These are phyloP conservation scores for Podaxis sp. DNA, from an alignment of 768 basidiomycete genomes.

Conservation along the genomic window DNA sequence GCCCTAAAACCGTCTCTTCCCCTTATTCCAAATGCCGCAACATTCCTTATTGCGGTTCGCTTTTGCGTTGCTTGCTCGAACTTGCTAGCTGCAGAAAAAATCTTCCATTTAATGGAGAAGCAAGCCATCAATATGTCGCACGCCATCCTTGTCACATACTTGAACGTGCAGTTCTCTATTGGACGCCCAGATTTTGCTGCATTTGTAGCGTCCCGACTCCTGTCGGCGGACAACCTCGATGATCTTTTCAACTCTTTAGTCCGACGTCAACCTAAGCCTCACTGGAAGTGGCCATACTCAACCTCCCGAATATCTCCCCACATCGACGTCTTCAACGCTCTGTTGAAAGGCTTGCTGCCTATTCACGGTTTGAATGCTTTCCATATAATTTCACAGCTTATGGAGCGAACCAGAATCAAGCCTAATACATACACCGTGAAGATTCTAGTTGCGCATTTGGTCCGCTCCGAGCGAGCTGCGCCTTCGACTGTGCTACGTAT, in stretches of 20 bases:
- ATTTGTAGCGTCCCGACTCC: neutral
- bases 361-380: conserved; percentile 50
- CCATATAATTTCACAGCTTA: conserved; percentile 48
- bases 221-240: neutral
- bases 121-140: conserved; percentile 45
- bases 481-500: conserved; percentile 49
- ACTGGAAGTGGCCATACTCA: conserved; percentile 21
- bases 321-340: conserved; percentile 58
- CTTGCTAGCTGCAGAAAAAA: conserved; percentile 41
- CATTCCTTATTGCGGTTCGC: conserved; percentile 65
- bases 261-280: conserved; percentile 10
- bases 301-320: conserved; percentile 34
- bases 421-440: conserved; percentile 57
- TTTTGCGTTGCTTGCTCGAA: conserved; percentile 46
- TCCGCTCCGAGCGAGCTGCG: conserved; percentile 38
- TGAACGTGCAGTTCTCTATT: conserved; percentile 53
- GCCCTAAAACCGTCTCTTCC: conserved; percentile 2
- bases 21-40: conserved; percentile 51
- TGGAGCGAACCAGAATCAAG: conserved; percentile 49
- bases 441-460: conserved; percentile 54
- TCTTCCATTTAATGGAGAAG: conserved; percentile 48
- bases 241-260: conserved; percentile 25
- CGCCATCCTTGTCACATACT: conserved; percentile 49
- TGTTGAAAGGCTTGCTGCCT: conserved; percentile 50
- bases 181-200: conserved; percentile 52